Evolutionary conservation across 2,329 filamentous ascomycete species (phyloP).

Genomic region (Alternaria burnsii): DNA sequence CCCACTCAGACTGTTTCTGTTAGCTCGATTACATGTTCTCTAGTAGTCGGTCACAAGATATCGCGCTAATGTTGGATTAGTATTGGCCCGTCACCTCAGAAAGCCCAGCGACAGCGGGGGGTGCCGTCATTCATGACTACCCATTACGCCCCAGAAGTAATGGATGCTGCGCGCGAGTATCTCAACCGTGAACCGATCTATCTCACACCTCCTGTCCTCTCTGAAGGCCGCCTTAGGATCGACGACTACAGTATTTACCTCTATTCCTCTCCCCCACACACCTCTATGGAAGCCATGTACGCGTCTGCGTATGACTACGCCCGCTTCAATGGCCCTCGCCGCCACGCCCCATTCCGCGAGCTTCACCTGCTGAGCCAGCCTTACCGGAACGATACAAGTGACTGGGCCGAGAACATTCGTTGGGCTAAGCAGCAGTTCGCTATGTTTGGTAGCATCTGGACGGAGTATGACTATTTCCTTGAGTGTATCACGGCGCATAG

Average conservation of each 20-base stretch:
- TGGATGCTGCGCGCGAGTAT: constrained; percentile 14
- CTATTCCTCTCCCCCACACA: constrained; percentile 23
- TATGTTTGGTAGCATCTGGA: constrained; percentile 35
- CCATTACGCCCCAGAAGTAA: constrained; percentile 11
- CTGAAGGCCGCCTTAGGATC: constrained; percentile 28
- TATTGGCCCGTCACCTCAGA: not conserved
- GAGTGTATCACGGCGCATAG: constrained; percentile 34
- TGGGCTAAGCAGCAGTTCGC: constrained; percentile 44
- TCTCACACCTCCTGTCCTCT: constrained; percentile 28
- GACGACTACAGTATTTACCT: constrained; percentile 24
- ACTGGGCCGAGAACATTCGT: constrained; percentile 47
- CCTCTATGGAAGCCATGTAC: constrained; percentile 20
- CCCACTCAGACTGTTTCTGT: not conserved
- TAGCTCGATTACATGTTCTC: not conserved
- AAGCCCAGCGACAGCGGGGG: not conserved
- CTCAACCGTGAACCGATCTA: constrained; percentile 10
- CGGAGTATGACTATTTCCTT: constrained; percentile 37
- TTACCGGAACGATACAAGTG: constrained; percentile 22
- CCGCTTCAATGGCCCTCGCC: constrained; percentile 33
- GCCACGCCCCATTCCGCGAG: constrained; percentile 34
- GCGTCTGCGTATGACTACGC: constrained; percentile 21
- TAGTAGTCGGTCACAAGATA: not conserved
- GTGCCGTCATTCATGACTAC: constrained; percentile 1
- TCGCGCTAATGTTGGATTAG: not conserved
- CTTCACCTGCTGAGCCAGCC: constrained; percentile 36